Evolutionary conservation across 352 stramenopile genomes (phyloP), one percentile per base, ranked within the genome.

Genomic region (Globisporangium uncinulatum): DNA sequence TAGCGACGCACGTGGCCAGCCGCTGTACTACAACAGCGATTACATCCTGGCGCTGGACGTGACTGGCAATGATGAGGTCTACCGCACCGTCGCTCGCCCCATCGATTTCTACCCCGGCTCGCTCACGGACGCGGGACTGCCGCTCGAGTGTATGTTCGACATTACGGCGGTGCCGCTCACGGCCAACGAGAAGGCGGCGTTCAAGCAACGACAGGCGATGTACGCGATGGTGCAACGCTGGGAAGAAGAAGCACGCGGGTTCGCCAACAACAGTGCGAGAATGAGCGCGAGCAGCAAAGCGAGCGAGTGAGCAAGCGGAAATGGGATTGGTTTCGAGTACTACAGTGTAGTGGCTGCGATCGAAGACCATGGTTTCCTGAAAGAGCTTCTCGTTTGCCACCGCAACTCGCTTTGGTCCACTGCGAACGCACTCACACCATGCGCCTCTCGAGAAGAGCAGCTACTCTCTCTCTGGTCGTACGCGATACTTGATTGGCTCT

Each of bases 1-100:
- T 5, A 24, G 4, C 19, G 41, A 41, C n/a, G 55, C 62, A 31
- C 51, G 57, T 8, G 39, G 54, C 4, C 41, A 51, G 24, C 49
- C 73, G 53, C 53, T 89, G 32, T 91, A 88, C 66, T 67, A 87
- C 46, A 89, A 89, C 60, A 86, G 76, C 55, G 78, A 91, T 61
- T 63, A 75, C 47, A 81, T 91, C 50, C 39, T 85, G n/a, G 20
- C 66, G 47, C 73, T 78, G 46, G 46, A 74, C 47, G 69, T 67
- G 0, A 69, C 74, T 8, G 74, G 76, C 21, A 29, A 29, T 4
- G 64, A 82, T 34, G 41, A 57, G 11, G 55, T 87, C 20, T 86
- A 75, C 41, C 82, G 79, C 44, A 76, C 69, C 9, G 67, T 73
- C 15, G 72, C 78, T 9, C 69, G 70, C 21, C 57, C 71, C 8